phyloP scores from a whole-genome alignment of 495 filamentous ascomycete species.

The Niebla homalea region DNA sequence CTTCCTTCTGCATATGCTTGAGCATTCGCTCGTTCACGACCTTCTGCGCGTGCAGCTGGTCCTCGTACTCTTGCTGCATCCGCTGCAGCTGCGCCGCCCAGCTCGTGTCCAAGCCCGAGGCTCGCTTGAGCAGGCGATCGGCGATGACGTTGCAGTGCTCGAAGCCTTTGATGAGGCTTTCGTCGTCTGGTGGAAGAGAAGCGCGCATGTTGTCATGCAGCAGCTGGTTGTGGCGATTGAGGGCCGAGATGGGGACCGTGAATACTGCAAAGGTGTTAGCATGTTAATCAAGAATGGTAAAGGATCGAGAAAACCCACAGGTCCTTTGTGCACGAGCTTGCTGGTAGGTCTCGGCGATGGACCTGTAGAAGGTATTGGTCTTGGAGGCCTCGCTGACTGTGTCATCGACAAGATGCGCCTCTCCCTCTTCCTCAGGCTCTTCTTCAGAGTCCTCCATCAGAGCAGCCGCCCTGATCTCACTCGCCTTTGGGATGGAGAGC shows the following conservation, averaged over 20 bases:
- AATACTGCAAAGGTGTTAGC: neutral
- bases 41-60: neutral
- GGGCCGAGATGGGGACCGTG: neutral
- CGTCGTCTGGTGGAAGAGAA: neutral
- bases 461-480: too few relatives aligned
- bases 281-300: neutral
- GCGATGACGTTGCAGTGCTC: neutral
- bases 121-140: neutral
- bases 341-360: neutral
- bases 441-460: neutral
- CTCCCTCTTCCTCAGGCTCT: neutral
- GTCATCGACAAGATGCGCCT: neutral
- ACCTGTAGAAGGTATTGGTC: neutral
- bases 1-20: neutral
- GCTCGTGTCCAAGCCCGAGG: neutral
- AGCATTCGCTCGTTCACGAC: neutral
- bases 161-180: neutral
- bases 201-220: neutral
- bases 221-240: neutral
- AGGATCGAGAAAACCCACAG: neutral
- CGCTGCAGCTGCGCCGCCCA: neutral
- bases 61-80: conserved; percentile 1
- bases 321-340: neutral
- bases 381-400: neutral
- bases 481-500: too few relatives aligned